These are phyloP conservation scores for Albugo laibachii DNA, from an alignment of 352 stramenopile genomes.

Conservation along the genomic window DNA sequence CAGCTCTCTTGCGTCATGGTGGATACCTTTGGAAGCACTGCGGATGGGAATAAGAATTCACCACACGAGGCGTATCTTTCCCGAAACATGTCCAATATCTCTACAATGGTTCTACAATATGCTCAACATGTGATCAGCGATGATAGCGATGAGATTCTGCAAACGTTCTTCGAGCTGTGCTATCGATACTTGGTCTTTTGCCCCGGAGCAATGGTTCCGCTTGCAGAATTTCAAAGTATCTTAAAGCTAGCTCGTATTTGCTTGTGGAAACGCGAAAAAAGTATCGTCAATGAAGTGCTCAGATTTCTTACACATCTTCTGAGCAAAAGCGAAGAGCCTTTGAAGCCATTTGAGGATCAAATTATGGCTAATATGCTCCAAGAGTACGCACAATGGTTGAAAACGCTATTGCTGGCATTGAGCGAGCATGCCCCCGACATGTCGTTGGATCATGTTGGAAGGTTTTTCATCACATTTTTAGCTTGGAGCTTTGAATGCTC, in stretches of 20 bases:
- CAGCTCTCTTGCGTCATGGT: slow-evolving; percentile 38
- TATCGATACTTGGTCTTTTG: slow-evolving; percentile 58
- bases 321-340: slow-evolving; percentile 25
- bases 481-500: slow-evolving; percentile 11
- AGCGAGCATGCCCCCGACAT: slow-evolving; percentile 27
- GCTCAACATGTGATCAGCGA: neutral
- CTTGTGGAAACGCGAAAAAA: slow-evolving; percentile 38
- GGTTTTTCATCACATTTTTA: slow-evolving; percentile 30
- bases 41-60: slow-evolving; percentile 5
- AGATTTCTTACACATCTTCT: slow-evolving; percentile 44
- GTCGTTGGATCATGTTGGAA: slow-evolving; percentile 28
- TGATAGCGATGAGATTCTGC: slow-evolving; percentile 34
- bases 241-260: slow-evolving; percentile 37
- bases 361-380: slow-evolving; percentile 28
- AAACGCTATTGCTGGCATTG: slow-evolving; percentile 24
- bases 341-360: slow-evolving; percentile 16
- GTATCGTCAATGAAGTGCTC: slow-evolving; percentile 41
- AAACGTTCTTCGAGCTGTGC: slow-evolving; percentile 39
- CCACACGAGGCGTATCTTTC: no score
- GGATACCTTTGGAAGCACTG: slow-evolving; percentile 39
- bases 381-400: slow-evolving; percentile 19
- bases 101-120: no score
- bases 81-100: no score
- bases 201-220: slow-evolving; percentile 31
- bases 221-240: slow-evolving; percentile 29